Evolutionary conservation across 2,329 filamentous ascomycete species (phyloP).

Genomic region (Alternaria sp.): DNA sequence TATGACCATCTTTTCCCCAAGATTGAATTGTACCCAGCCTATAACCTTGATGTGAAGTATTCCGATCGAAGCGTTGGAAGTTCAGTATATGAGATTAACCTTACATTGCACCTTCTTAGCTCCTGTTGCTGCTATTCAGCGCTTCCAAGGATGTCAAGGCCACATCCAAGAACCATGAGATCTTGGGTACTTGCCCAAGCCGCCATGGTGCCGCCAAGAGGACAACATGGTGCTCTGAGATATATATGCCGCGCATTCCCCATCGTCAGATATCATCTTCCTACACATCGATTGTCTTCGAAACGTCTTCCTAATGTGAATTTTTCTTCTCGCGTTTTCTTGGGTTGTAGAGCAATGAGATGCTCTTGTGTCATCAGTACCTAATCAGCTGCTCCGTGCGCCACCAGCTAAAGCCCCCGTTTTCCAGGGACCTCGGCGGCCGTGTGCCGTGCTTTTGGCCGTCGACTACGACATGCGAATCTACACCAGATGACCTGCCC

Average conservation of each 20-base stretch:
- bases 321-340: not conserved
- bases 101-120: too few relatives aligned
- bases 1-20: too few relatives aligned
- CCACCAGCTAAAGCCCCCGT: not conserved
- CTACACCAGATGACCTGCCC: not conserved
- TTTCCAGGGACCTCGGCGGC: constrained; percentile 4
- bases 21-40: not conserved
- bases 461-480: not conserved
- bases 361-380: not conserved
- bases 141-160: not conserved
- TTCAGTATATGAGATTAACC: not conserved
- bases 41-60: not conserved
- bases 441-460: not conserved
- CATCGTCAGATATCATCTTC: not conserved
- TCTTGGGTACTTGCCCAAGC: not conserved
- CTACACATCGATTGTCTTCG: not conserved
- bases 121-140: not conserved
- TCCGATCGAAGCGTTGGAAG: not conserved
- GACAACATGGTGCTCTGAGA: constrained; percentile 6
- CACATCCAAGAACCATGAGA: not conserved
- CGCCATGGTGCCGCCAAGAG: constrained; percentile 5
- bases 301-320: not conserved
- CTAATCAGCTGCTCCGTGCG: constrained; percentile 3
- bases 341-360: not conserved
- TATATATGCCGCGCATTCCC: not conserved